Conservation (phyloP, 495 filamentous ascomycete genomes). For the Lophiostoma macrostomum region DNA sequence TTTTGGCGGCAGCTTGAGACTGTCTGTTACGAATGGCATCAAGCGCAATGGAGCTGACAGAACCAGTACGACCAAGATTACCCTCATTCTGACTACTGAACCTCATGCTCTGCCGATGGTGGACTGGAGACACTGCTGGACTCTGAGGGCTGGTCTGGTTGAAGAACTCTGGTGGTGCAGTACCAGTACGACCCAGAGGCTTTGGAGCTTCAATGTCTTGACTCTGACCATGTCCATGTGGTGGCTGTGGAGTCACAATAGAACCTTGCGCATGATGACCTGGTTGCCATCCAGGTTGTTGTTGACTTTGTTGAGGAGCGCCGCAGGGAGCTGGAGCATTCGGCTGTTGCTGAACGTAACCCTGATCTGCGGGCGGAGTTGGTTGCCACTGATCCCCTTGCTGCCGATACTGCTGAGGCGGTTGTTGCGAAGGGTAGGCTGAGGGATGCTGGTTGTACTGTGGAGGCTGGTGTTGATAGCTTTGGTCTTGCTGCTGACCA, state of each 20-base stretch:
- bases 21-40: constrained; percentile 14
- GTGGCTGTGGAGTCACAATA: constrained; percentile 1
- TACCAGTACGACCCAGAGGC: constrained; percentile 24
- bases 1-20: neutral
- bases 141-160: constrained; percentile 20
- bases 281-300: constrained; percentile 23
- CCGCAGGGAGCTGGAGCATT: constrained; percentile 1
- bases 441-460: neutral
- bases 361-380: constrained; percentile 9
- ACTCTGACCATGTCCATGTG: constrained; percentile 20
- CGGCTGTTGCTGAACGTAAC: constrained; percentile 20
- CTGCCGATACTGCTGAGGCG: constrained; percentile 19
- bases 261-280: constrained; percentile 18
- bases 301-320: constrained; percentile 2
- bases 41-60: constrained; percentile 30
- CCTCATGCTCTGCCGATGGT: constrained; percentile 24
- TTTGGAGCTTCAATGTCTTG: constrained; percentile 30
- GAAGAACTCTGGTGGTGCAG: constrained; percentile 22
- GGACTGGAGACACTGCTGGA: constrained; percentile 29
- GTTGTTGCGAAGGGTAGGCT: neutral
- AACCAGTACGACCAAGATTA: constrained; percentile 19
- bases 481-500: constrained; percentile 15
- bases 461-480: constrained; percentile 11
- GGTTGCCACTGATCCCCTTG: constrained; percentile 19
- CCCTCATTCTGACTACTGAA: constrained; percentile 2